Percentiles rank a stretch among this genome's conserved stretches.
Evolutionary conservation across 768 basidiomycete species (phyloP).

Genomic region (Trametes elegans): DNA sequence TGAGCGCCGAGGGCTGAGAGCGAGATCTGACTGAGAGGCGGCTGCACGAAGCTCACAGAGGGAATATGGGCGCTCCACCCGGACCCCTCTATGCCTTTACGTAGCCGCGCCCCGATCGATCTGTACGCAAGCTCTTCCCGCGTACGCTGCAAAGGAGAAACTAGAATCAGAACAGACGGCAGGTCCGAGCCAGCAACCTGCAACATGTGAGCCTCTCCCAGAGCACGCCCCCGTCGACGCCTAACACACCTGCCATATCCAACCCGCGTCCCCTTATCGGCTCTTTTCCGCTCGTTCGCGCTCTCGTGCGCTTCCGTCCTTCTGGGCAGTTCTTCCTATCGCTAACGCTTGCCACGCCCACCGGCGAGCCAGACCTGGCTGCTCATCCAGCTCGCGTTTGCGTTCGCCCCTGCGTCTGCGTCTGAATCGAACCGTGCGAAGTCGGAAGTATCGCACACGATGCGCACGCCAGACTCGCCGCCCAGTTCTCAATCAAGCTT

Average conservation of each 20-base stretch:
- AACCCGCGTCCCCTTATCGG: slow-evolving; percentile 10
- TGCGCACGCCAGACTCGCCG: slow-evolving; percentile 6
- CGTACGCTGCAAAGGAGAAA: slow-evolving; percentile 4
- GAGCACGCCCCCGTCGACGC: neutral
- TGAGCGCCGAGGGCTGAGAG: no score
- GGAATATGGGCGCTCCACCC: slow-evolving; percentile 13
- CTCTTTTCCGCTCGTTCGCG: neutral
- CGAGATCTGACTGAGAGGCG: no score
- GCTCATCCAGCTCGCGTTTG: neutral
- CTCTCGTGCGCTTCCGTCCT: slow-evolving; percentile 4
- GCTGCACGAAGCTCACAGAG: slow-evolving; percentile 12
- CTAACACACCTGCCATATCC: slow-evolving; percentile 1
- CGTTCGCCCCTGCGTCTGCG: no score
- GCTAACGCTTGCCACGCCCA: no score
- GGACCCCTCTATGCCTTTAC: slow-evolving; percentile 12
- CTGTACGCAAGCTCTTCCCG: neutral
- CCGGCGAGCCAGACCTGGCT: neutral
- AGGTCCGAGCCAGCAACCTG: slow-evolving; percentile 6
- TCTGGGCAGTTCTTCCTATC: neutral
- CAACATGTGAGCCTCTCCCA: slow-evolving; percentile 5
- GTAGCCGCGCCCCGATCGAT: slow-evolving; percentile 9
- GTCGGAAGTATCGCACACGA: slow-evolving; percentile 6
- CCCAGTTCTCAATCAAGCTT: slow-evolving; percentile 1
- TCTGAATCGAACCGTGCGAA: no score
- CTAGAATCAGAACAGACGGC: slow-evolving; percentile 9